Evolutionary conservation across 176 grass and related monocot species (phyloP).

Genomic region (Tillandsia leiboldiana): DNA sequence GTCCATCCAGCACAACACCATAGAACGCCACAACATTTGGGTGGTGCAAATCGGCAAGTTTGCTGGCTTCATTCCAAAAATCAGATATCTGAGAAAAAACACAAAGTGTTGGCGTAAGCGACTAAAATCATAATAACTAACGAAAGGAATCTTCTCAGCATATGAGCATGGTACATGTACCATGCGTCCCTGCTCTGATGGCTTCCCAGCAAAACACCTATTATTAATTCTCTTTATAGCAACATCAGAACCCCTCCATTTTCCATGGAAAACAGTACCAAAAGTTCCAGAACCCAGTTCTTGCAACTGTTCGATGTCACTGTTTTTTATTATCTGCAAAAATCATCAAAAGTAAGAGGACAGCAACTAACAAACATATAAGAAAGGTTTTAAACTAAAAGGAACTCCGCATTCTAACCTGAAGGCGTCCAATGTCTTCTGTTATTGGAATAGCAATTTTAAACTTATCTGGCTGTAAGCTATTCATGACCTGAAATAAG

Average conservation of each 20-base stretch:
- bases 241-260: constrained; percentile 97
- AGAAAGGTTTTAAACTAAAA: background rate
- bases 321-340: constrained; percentile 93
- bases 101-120: constrained; percentile 6
- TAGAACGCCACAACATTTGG: constrained; percentile 98
- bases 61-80: constrained; percentile 98
- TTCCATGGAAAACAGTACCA: constrained; percentile 97
- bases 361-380: constrained; percentile 12
- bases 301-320: constrained; percentile 83
- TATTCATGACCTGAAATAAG: constrained; percentile 40
- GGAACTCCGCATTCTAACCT: constrained; percentile 46
- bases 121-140: background rate
- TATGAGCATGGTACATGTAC: constrained; percentile 22
- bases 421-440: constrained; percentile 68
- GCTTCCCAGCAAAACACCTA: constrained; percentile 81
- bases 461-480: constrained; percentile 38
- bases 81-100: constrained; percentile 53
- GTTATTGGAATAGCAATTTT: constrained; percentile 33
- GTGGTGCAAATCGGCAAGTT: constrained; percentile 82
- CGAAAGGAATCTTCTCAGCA: background rate
- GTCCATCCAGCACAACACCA: constrained; percentile 88
- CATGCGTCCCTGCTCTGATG: constrained; percentile 92
- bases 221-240: constrained; percentile 97
- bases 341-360: constrained; percentile 1
- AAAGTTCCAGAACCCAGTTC: constrained; percentile 97